A percentile compares a stretch with the other conserved stretches of the same genome.
Conservation (phyloP, 306 rosid species). For the Oemleria cerasiformis region DNA sequence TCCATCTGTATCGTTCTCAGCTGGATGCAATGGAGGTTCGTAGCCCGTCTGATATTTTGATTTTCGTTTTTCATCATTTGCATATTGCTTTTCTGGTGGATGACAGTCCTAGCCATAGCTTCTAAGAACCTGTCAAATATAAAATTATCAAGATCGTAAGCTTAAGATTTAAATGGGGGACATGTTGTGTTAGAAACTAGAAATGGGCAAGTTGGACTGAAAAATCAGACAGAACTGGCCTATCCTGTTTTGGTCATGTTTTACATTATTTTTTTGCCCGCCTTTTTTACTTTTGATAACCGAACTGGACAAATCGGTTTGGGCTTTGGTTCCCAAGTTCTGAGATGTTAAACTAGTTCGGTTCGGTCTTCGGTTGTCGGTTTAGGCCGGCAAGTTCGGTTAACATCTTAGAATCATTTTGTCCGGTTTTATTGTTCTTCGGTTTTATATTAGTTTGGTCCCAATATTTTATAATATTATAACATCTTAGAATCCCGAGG, state of each 20-base stretch:
- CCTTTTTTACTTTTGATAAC: too few relatives aligned
- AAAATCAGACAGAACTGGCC: too few relatives aligned
- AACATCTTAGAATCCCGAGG: slow-evolving; percentile 69
- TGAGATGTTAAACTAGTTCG: too few relatives aligned
- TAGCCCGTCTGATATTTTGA: slow-evolving; percentile 18
- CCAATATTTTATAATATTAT: slow-evolving; percentile 32
- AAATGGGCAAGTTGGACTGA: too few relatives aligned
- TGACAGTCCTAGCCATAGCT: slow-evolving; percentile 18
- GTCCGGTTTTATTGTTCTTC: background rate
- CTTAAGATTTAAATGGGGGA: too few relatives aligned
- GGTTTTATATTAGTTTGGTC: background rate
- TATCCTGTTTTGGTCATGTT: too few relatives aligned
- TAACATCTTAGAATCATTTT: background rate
- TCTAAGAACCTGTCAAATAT: background rate
- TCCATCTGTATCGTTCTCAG: slow-evolving; percentile 83
- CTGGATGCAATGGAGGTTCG: slow-evolving; percentile 91
- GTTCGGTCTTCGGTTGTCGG: too few relatives aligned
- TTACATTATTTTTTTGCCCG: too few relatives aligned
- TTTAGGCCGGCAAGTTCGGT: too few relatives aligned
- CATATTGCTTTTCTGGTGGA: slow-evolving; percentile 15
- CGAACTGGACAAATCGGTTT: too few relatives aligned
- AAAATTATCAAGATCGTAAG: background rate
- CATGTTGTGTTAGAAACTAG: too few relatives aligned
- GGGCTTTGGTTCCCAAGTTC: too few relatives aligned
- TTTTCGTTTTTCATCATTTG: slow-evolving; percentile 17